Percentiles rank a stretch among this genome's conserved stretches.
phyloP scores from a whole-genome alignment of 2,329 filamentous ascomycete species.

The Diaporthe sp. region DNA sequence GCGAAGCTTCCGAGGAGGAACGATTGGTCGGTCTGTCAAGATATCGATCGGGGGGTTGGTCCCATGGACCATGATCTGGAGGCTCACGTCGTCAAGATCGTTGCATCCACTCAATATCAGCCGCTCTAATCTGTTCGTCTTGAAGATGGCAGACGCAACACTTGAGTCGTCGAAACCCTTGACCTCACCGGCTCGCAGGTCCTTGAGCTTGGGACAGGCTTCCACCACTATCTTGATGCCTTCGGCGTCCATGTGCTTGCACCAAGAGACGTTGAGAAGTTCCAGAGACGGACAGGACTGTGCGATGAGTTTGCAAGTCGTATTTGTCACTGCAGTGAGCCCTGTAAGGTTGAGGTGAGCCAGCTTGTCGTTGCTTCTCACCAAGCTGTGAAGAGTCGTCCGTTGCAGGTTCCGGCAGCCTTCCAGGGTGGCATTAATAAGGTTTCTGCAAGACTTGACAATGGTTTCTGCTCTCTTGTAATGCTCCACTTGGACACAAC shows the following conservation, averaged over 20 bases:
- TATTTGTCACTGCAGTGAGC: constrained; percentile 83
- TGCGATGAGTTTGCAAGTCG: constrained; percentile 88
- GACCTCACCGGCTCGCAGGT: constrained; percentile 87
- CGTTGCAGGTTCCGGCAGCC: constrained; percentile 88
- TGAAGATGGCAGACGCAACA: constrained; percentile 81
- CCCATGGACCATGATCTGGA: constrained; percentile 83
- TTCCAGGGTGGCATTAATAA: constrained; percentile 89
- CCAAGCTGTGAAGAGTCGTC: constrained; percentile 82
- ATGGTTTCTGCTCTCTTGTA: constrained; percentile 83
- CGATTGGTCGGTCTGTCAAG: constrained; percentile 81
- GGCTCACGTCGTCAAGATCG: constrained; percentile 80
- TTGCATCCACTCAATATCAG: constrained; percentile 85
- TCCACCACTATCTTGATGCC: constrained; percentile 82
- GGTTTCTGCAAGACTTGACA: constrained; percentile 86
- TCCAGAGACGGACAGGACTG: constrained; percentile 86
- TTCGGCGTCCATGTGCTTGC: constrained; percentile 83
- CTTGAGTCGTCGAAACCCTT: constrained; percentile 81
- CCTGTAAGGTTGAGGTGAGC: constrained; percentile 91
- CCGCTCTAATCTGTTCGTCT: constrained; percentile 85
- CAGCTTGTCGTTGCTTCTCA: constrained; percentile 80
- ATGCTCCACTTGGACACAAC: constrained; percentile 90
- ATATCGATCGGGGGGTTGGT: constrained; percentile 83
- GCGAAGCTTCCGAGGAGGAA: constrained; percentile 82
- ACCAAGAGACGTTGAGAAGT: constrained; percentile 92
- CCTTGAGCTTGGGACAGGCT: constrained; percentile 79